phyloP scores from a whole-genome alignment of 208 protist species.

The Leishmania aethiopica region DNA sequence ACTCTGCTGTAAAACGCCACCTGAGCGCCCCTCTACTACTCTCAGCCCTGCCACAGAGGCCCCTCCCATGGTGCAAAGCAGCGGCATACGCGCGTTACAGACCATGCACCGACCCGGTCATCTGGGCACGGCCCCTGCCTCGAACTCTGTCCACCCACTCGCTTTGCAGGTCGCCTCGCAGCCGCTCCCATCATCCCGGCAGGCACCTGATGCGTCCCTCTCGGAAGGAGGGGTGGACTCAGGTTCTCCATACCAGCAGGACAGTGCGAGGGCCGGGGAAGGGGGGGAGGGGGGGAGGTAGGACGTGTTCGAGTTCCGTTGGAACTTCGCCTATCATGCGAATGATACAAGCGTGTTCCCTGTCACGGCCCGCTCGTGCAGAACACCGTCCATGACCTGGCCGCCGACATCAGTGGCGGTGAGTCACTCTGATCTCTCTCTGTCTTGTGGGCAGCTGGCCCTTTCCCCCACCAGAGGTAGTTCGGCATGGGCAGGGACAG shows the following conservation, averaged over 20 bases:
- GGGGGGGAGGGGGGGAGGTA: too few relatives aligned
- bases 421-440: not conserved
- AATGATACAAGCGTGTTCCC: not conserved
- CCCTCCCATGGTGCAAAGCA: not conserved
- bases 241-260: not conserved
- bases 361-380: not conserved
- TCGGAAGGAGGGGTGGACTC: not conserved
- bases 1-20: not conserved
- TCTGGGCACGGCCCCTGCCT: not conserved
- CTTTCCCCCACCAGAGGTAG: not conserved
- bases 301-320: not conserved
- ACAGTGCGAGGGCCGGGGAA: not conserved
- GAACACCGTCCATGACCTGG: not conserved
- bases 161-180: not conserved
- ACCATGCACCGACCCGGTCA: not conserved
- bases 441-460: not conserved
- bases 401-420: not conserved
- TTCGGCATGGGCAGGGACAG: not conserved
- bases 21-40: not conserved
- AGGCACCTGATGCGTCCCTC: not conserved
- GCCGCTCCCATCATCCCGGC: not conserved
- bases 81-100: not conserved
- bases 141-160: not conserved
- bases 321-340: not conserved
- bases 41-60: not conserved